Percentiles rank a stretch among this genome's conserved stretches.
Conservation (phyloP, 2,329 filamentous ascomycete species). For the Epichloe aotearoae region DNA sequence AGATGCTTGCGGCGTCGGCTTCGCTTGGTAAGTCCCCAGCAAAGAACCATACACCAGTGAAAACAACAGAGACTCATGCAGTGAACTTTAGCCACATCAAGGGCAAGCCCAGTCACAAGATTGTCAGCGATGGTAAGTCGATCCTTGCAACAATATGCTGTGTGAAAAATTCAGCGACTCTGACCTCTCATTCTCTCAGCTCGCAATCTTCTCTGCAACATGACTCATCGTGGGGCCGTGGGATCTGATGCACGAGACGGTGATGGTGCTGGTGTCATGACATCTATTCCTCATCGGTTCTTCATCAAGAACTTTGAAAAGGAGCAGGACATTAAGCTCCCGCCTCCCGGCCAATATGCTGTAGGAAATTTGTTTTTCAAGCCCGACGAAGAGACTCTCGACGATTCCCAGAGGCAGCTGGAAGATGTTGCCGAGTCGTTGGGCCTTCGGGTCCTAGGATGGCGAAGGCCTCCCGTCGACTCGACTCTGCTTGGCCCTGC, state of each 20-base stretch:
- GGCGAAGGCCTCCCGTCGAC: slow-evolving; percentile 91
- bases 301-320: slow-evolving; percentile 97
- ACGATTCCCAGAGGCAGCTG: slow-evolving; percentile 83
- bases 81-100: slow-evolving; percentile 69
- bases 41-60: background rate
- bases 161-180: background rate
- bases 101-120: slow-evolving; percentile 94
- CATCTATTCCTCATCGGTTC: slow-evolving; percentile 94
- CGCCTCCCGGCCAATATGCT: slow-evolving; percentile 83
- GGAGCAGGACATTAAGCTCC: slow-evolving; percentile 77
- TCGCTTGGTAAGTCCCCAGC: slow-evolving; percentile 67
- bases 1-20: slow-evolving; percentile 98
- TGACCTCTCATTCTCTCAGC: slow-evolving; percentile 1
- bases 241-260: slow-evolving; percentile 96
- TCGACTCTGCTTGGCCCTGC: slow-evolving; percentile 86
- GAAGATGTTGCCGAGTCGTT: slow-evolving; percentile 84
- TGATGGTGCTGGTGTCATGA: slow-evolving; percentile 98
- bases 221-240: slow-evolving; percentile 98
- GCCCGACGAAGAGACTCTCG: slow-evolving; percentile 78
- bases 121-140: slow-evolving; percentile 84
- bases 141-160: background rate
- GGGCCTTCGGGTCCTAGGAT: slow-evolving; percentile 82
- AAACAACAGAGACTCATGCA: background rate
- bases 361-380: slow-evolving; percentile 98
- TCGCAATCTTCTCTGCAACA: slow-evolving; percentile 85